Evolutionary conservation across 1,139 yeast species (phyloP), one percentile per base, ranked within the genome.

Genomic region (Saccharomyces hybrid): DNA sequence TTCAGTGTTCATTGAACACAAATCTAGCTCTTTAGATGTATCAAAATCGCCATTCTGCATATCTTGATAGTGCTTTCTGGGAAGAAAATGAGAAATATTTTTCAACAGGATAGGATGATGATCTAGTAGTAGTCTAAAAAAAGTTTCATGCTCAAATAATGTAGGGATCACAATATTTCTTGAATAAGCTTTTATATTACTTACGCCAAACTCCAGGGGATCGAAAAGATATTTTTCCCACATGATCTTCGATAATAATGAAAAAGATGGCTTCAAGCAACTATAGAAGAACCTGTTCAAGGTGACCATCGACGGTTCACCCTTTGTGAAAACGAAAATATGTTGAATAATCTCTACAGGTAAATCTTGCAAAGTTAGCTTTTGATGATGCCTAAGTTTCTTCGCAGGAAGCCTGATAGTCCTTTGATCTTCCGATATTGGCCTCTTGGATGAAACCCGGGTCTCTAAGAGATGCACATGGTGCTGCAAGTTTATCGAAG

Each of bases 281-380:
- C 46, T 23, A 26, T 56, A 49, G 25, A 62, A 58, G 29, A 46
- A 51, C 48, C 46, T 58, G 44, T 54, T 61, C 38, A 60, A 49
- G 44, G 53, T 14, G 5, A 58, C 50, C 55, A 63, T 42, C 5
- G 56, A 41, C 5, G 49, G 47, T 14, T 52, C 48, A 19, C 57
- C 59, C 14, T 56, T 55, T 5, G 62, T 47, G 5, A 56, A 54
- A 14, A 62, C 54, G 44, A 62, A 63, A 14, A 63, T 61, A 14
- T 51, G 54, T 49, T 62, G 61, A 11, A 63, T 47, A 11, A 63
- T 34, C 46, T 63, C 67, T 7, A 47, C 32, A 5, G 66, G 65
- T 7, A 63, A 52, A 16, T 53, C 55, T n/a, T 57, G 52, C 25
- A 56, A 26, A 2, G 47, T 42, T 13, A 52, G 38, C 11, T 48